These are phyloP conservation scores for Colletotrichum cordylinicola DNA, from an alignment of 2,329 filamentous ascomycete species.

Conservation along the genomic window DNA sequence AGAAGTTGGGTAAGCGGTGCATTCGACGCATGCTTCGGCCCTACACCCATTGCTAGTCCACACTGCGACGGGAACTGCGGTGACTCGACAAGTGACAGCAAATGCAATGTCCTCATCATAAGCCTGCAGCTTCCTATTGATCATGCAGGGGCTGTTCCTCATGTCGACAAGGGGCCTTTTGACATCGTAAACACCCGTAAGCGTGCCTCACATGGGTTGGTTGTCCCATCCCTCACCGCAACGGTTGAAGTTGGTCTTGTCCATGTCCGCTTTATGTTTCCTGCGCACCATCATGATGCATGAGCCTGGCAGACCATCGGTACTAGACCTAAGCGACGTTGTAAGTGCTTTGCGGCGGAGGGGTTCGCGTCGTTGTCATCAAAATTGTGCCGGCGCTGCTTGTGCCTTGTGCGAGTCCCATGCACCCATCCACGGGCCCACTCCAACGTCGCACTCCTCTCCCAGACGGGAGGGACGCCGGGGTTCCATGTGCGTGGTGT, in stretches of 20 bases:
- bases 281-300: slow-evolving; percentile 1
- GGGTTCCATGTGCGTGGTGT: slow-evolving; percentile 14
- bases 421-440: neutral
- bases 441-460: slow-evolving; percentile 12
- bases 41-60: neutral
- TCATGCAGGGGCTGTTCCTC: slow-evolving; percentile 7
- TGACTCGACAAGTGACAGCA: neutral
- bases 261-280: neutral
- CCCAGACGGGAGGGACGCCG: slow-evolving; percentile 8
- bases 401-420: slow-evolving; percentile 5
- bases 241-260: neutral
- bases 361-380: neutral
- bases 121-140: neutral
- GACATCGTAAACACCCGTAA: neutral
- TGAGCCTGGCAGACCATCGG: neutral
- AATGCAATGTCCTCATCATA: neutral
- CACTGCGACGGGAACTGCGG: neutral
- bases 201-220: neutral
- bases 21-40: slow-evolving; percentile 16
- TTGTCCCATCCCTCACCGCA: neutral
- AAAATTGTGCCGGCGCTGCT: neutral
- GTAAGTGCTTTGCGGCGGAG: neutral
- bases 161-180: neutral
- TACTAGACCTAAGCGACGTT: neutral
- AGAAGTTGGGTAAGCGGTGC: slow-evolving; percentile 8